These are phyloP conservation scores for Gloeophyllum trabeum DNA, from an alignment of 768 basidiomycete genomes.

Conservation along the genomic window DNA sequence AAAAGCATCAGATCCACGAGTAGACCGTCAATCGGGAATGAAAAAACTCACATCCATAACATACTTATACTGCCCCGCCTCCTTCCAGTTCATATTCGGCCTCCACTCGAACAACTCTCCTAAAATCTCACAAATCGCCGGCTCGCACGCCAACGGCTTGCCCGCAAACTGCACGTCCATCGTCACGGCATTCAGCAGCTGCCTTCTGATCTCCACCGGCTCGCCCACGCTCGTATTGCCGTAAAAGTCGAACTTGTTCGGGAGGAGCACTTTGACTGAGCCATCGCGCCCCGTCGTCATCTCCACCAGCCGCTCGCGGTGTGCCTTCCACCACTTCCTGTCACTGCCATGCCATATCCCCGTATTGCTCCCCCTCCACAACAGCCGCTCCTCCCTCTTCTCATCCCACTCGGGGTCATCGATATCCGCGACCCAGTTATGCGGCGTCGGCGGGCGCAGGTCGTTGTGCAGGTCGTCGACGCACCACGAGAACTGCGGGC, in stretches of 20 bases:
- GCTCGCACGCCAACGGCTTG: conserved; percentile 28
- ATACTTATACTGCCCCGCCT: conserved; percentile 52
- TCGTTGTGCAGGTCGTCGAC: conserved; percentile 41
- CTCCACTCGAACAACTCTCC: conserved; percentile 38
- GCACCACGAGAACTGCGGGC: conserved; percentile 45
- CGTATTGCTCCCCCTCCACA: conserved; percentile 47
- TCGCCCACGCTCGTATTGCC: background rate
- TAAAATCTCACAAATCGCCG: conserved; percentile 31
- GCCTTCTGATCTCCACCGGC: background rate
- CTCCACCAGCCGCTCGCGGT: conserved; percentile 35
- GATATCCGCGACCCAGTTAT: conserved; percentile 33
- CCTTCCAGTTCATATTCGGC: conserved; percentile 25
- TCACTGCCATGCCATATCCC: background rate
- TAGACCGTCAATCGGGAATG: background rate
- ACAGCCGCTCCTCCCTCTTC: conserved; percentile 47
- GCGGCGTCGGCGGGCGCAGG: conserved; percentile 37
- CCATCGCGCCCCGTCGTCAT: background rate
- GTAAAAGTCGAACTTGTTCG: background rate
- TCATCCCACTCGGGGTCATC: conserved; percentile 56
- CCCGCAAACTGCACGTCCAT: conserved; percentile 54
- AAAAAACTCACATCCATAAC: conserved; percentile 36
- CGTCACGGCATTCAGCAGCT: conserved; percentile 10
- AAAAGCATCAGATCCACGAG: background rate
- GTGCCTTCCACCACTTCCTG: conserved; percentile 13
- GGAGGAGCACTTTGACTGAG: background rate